Percentiles rank a stretch among this genome's conserved stretches.
phyloP scores from a whole-genome alignment of 1,139 yeast species.

The Nakaseomyces delphensis region DNA sequence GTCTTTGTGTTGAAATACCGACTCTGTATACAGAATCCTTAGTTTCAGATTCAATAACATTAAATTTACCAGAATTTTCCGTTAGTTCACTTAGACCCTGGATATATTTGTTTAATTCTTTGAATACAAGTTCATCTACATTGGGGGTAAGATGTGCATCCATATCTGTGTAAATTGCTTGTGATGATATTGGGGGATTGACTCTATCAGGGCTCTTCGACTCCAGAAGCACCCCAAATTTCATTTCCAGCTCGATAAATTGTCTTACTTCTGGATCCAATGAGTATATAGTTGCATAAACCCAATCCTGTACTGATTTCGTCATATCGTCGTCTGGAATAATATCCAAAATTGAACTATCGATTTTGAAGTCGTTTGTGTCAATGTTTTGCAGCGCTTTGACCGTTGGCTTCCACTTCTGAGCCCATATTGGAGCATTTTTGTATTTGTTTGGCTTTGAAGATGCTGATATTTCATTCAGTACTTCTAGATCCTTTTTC shows the following conservation, averaged over 20 bases:
- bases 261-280: conserved; percentile 52
- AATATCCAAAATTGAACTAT: conserved; percentile 53
- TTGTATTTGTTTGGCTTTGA: conserved; percentile 56
- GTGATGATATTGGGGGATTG: conserved; percentile 66
- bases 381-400: conserved; percentile 29
- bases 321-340: conserved; percentile 79
- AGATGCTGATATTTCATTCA: conserved; percentile 26
- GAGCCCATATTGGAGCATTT: conserved; percentile 77
- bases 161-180: conserved; percentile 51
- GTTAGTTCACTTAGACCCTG: conserved; percentile 43
- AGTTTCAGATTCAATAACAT: conserved; percentile 34
- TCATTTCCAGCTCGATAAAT: conserved; percentile 70
- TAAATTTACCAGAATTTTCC: conserved; percentile 39
- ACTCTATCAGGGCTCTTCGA: conserved; percentile 48
- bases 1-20: conserved; percentile 37
- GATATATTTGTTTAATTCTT: conserved; percentile 48
- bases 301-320: conserved; percentile 79
- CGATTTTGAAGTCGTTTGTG: conserved; percentile 28
- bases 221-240: conserved; percentile 69
- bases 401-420: conserved; percentile 51
- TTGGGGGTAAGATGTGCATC: conserved; percentile 62
- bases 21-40: conserved; percentile 36
- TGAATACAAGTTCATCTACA: conserved; percentile 59
- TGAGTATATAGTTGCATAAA: conserved; percentile 67
- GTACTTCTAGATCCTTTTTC: conserved; percentile 27